Percentiles rank a stretch among this genome's conserved stretches.
phyloP scores from a whole-genome alignment of 768 basidiomycete species.

The Strobilomyces confusus region DNA sequence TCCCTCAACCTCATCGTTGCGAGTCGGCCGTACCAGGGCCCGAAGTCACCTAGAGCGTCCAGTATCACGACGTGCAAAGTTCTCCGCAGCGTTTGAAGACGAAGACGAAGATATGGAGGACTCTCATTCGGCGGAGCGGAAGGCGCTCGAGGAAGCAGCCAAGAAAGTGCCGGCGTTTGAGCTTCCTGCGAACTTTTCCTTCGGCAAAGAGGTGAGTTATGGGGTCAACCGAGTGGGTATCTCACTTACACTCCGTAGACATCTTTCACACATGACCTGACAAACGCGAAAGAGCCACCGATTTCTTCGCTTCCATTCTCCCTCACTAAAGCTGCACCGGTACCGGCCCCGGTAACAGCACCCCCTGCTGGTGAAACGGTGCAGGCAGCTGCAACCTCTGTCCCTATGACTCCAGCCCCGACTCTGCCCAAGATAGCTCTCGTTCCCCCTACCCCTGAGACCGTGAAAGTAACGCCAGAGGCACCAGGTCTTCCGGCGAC shows the following conservation, averaged over 20 bases:
- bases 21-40: constrained; percentile 59
- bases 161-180: constrained; percentile 55
- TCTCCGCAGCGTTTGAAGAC: constrained; percentile 62
- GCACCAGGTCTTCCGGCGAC: constrained; percentile 1
- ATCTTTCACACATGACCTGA: constrained; percentile 37
- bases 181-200: constrained; percentile 60
- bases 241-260: constrained; percentile 23
- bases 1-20: constrained; percentile 47
- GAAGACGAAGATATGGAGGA: constrained; percentile 42
- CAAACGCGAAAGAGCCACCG: constrained; percentile 60
- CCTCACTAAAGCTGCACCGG: constrained; percentile 37
- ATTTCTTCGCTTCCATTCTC: constrained; percentile 64
- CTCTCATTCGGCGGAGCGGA: constrained; percentile 40
- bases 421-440: constrained; percentile 22
- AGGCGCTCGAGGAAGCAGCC: constrained; percentile 50
- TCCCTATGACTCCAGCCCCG: constrained; percentile 11
- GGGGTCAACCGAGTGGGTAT: background rate
- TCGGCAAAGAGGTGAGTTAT: constrained; percentile 54
- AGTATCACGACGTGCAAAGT: constrained; percentile 46
- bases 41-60: constrained; percentile 64
- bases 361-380: constrained; percentile 13
- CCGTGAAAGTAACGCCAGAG: constrained; percentile 15
- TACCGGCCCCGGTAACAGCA: constrained; percentile 3
- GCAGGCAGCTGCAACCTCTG: constrained; percentile 12
- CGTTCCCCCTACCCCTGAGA: constrained; percentile 26